Evolutionary conservation across 805 yeast species (phyloP).

Genomic region (Teunomyces gatunensis): DNA sequence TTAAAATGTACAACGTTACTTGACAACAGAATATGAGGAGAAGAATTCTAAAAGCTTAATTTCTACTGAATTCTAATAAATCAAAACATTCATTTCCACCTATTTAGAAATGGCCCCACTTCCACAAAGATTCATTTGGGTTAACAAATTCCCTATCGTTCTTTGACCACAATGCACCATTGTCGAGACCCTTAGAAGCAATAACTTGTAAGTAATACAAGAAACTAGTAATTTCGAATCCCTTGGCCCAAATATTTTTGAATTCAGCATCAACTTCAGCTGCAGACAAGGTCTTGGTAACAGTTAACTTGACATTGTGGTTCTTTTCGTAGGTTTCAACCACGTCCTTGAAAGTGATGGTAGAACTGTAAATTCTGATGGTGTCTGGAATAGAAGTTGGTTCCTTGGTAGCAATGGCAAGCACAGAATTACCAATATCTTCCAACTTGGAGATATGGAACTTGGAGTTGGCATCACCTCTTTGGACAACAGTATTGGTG

Average conservation of each 20-base stretch:
- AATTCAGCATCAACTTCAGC: slow-evolving; percentile 32
- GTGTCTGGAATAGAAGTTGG: slow-evolving; percentile 41
- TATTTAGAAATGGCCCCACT: slow-evolving; percentile 36
- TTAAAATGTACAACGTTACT: too few species aligned
- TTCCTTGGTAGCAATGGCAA: slow-evolving; percentile 20
- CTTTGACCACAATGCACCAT: slow-evolving; percentile 32
- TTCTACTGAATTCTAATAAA: background rate
- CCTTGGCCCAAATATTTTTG: slow-evolving; percentile 21
- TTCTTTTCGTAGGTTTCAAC: slow-evolving; percentile 38
- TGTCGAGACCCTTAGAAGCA: slow-evolving; percentile 37
- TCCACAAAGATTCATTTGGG: slow-evolving; percentile 44
- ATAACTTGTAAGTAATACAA: slow-evolving; percentile 30
- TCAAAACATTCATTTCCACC: background rate
- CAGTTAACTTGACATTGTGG: slow-evolving; percentile 26
- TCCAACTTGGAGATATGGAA: slow-evolving; percentile 33
- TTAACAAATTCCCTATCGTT: slow-evolving; percentile 44
- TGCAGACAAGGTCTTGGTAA: slow-evolving; percentile 11
- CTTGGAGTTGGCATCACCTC: slow-evolving; percentile 39
- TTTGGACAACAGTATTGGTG: slow-evolving; percentile 29
- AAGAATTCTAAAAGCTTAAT: background rate
- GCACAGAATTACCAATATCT: slow-evolving; percentile 18
- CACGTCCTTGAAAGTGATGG: slow-evolving; percentile 37
- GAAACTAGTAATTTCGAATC: slow-evolving; percentile 34
- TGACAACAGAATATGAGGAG: too few species aligned
- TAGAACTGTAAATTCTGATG: slow-evolving; percentile 43